Conservation (phyloP, 192 early-diverging fungal genomes). For the Rhizoclosmatium globosum region DNA sequence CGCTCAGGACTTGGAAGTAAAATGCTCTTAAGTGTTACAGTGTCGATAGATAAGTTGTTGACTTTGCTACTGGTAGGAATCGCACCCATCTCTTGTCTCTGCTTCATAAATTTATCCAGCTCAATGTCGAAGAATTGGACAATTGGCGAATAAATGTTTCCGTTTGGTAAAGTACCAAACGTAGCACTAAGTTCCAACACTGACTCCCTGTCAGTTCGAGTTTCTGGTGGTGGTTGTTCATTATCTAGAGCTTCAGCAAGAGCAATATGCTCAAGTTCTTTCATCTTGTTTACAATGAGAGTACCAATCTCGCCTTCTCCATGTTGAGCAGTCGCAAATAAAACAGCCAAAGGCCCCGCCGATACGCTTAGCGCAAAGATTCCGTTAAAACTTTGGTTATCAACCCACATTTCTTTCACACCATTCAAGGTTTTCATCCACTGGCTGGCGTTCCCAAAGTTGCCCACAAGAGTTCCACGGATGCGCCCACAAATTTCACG, state of each 20-base stretch:
- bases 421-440: constrained; percentile 62
- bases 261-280: constrained; percentile 29
- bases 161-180: constrained; percentile 42
- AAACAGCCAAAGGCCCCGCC: constrained; percentile 49
- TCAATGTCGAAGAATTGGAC: constrained; percentile 59
- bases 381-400: constrained; percentile 59
- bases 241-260: neutral
- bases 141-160: constrained; percentile 48
- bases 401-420: constrained; percentile 64
- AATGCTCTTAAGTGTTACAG: constrained; percentile 58
- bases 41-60: constrained; percentile 67
- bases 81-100: constrained; percentile 57
- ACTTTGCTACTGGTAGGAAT: constrained; percentile 54
- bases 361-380: constrained; percentile 43
- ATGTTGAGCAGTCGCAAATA: constrained; percentile 43
- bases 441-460: constrained; percentile 57
- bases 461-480: constrained; percentile 62
- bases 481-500: constrained; percentile 67
- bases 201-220: constrained; percentile 31
- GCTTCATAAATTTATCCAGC: constrained; percentile 54
- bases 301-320: constrained; percentile 53
- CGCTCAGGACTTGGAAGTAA: constrained; percentile 66
- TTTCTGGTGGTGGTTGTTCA: constrained; percentile 21
- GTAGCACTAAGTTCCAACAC: constrained; percentile 52
- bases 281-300: constrained; percentile 32